Conservation (phyloP, 306 rosid genomes). For the Ammopiptanthus mongolicus region DNA sequence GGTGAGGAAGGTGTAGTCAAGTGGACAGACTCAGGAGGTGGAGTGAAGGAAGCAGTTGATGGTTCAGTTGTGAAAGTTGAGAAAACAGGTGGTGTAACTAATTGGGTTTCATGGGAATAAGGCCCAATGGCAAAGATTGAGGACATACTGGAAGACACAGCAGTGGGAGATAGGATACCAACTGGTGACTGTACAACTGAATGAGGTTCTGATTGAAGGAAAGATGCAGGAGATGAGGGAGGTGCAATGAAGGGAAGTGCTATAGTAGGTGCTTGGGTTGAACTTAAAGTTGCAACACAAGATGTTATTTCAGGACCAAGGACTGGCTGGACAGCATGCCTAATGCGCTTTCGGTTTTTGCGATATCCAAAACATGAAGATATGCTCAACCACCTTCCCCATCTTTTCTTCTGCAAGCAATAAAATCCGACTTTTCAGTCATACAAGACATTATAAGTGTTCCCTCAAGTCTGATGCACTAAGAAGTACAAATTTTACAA, state of each 20-base stretch:
- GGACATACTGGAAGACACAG: slow-evolving; percentile 77
- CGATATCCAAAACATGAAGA: slow-evolving; percentile 73
- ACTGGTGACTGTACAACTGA: slow-evolving; percentile 78
- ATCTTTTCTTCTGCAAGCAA: slow-evolving; percentile 74
- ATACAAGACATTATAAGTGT: slow-evolving; percentile 4
- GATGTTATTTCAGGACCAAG: slow-evolving; percentile 58
- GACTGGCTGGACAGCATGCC: slow-evolving; percentile 66
- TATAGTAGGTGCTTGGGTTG: slow-evolving; percentile 37
- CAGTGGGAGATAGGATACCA: slow-evolving; percentile 41
- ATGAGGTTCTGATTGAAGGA: slow-evolving; percentile 91
- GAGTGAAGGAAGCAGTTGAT: slow-evolving; percentile 95
- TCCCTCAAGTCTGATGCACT: not conserved
- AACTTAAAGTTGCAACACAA: slow-evolving; percentile 37
- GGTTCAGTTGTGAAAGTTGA: slow-evolving; percentile 83
- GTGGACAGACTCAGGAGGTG: slow-evolving; percentile 84
- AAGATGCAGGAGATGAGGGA: slow-evolving; percentile 93
- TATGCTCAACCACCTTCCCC: slow-evolving; percentile 71
- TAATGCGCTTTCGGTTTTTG: slow-evolving; percentile 57
- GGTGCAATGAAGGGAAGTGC: slow-evolving; percentile 82
- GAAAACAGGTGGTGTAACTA: slow-evolving; percentile 92
- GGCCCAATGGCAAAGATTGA: slow-evolving; percentile 97
- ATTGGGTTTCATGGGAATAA: slow-evolving; percentile 81
- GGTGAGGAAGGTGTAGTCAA: slow-evolving; percentile 96
- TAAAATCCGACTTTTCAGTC: slow-evolving; percentile 9
- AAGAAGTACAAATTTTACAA: no score